Evolutionary conservation across 2,329 filamentous ascomycete genomes (phyloP), one percentile per base, ranked within the genome.

Genomic region (Nothomitra cinnamomea): DNA sequence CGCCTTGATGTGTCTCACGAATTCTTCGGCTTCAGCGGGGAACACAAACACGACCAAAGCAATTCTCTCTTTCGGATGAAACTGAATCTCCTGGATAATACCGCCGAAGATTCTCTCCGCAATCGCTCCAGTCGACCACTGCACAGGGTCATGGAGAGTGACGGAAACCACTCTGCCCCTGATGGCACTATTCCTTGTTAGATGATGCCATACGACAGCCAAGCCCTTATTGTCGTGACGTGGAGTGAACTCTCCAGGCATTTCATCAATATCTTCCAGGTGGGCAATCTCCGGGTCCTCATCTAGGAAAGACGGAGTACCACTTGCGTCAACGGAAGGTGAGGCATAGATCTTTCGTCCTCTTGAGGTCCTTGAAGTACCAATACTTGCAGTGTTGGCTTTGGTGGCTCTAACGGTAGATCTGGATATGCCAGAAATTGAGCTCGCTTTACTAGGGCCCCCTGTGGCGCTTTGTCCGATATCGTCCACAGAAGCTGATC

Each of bases 21-120:
- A 53, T 22, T 22, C 35, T 41, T 41, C 35, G 7, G 53, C 53
- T 40, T 54, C 53, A 13, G 10, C 35, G 13, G 53, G 53, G 19
- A 54, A 50, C 15, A 51, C 12, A 47, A 54, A 54, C 6, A 53
- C 32, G 28, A 54, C 35, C 19, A 54, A 13, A 15, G 53, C 53
- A 22, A 50, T 49, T 10, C 42, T 25, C 13, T 54, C 53, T 12
- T n/a, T 36, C 19, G 53, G 53, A 25, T 50, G 47, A 24, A 54
- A 51, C 22, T 51, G 53, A 19, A 53, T 51, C 10, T 54, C 53
- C 40, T 54, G 53, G 7, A 54, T 40, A n/a, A 54, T 12, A 41
- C 53, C 53, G 17, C 53, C 53, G n/a, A 54, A 54, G 8, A 54
- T 17, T n/a, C 53, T 36, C 24, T 40, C 19, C 17, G 41, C 25